These are phyloP conservation scores for Paraconiothyrium brasiliense DNA, from an alignment of 2,329 filamentous ascomycete genomes.

Conservation along the genomic window DNA sequence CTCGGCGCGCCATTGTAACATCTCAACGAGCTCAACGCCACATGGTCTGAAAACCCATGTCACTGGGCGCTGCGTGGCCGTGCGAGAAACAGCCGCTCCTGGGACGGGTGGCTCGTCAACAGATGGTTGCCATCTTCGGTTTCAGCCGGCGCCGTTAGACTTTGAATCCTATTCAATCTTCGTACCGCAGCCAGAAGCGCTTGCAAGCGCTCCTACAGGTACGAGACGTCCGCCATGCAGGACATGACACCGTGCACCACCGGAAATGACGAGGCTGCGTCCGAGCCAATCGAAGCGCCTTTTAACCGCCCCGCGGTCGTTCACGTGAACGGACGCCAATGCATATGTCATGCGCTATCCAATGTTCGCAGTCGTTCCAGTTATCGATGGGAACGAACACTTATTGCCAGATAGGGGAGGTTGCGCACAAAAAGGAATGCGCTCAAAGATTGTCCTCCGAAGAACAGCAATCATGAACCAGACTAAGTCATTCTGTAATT, in stretches of 20 bases:
- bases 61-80: no score
- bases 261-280: slow-evolving; percentile 2
- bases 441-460: background rate
- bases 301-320: background rate
- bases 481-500: background rate
- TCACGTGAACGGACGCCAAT: slow-evolving; percentile 24
- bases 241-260: slow-evolving; percentile 7
- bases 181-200: no score
- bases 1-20: no score
- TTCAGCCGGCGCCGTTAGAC: no score
- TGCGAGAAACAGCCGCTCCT: no score
- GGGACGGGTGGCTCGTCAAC: no score
- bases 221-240: background rate
- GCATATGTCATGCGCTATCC: slow-evolving; percentile 29
- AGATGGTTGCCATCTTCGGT: no score
- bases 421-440: slow-evolving; percentile 14
- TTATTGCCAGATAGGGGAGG: slow-evolving; percentile 37
- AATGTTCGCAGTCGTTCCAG: slow-evolving; percentile 48
- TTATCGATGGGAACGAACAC: slow-evolving; percentile 31
- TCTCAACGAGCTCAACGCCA: no score
- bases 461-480: no score
- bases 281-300: slow-evolving; percentile 7
- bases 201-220: background rate
- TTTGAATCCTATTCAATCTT: no score
- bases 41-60: no score